phyloP scores from a whole-genome alignment of 2,329 filamentous ascomycete species.

The Aspergillus latus region DNA sequence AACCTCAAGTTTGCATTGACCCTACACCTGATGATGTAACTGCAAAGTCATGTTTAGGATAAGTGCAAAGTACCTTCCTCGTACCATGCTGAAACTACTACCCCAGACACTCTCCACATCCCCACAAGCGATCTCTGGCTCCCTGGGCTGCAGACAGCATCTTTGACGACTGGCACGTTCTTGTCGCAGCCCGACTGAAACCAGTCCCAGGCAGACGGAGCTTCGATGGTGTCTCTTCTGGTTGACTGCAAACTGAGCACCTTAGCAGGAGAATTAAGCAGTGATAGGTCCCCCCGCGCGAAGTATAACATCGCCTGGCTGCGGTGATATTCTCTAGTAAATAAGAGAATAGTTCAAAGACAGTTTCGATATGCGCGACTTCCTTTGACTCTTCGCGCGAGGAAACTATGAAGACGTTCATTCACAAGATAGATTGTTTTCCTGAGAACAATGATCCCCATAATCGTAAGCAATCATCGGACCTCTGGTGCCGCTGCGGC shows the following conservation, averaged over 20 bases:
- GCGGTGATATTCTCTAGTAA: neutral
- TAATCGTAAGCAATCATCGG: constrained; percentile 23
- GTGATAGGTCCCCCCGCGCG: neutral
- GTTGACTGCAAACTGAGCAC: neutral
- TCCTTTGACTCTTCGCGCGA: too few species aligned
- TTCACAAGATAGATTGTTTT: neutral
- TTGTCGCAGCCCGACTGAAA: neutral
- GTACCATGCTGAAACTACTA: neutral
- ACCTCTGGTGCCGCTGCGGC: constrained; percentile 36
- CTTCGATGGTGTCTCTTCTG: neutral
- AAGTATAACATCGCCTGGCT: neutral
- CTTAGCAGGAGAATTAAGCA: neutral
- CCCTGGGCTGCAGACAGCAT: neutral
- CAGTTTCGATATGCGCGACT: neutral
- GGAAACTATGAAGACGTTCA: neutral
- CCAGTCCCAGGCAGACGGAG: neutral
- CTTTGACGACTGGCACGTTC: neutral
- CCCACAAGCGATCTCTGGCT: constrained; percentile 3
- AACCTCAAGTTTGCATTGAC: neutral
- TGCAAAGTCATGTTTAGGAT: too few species aligned
- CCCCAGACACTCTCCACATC: constrained; percentile 2
- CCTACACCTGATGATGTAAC: neutral
- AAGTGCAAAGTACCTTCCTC: neutral
- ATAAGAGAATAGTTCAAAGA: neutral
- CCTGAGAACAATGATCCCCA: neutral